Evolutionary conservation across 2,329 filamentous ascomycete genomes (phyloP), one percentile per base, ranked within the genome.

Genomic region (Curvularia hawaiiensis): DNA sequence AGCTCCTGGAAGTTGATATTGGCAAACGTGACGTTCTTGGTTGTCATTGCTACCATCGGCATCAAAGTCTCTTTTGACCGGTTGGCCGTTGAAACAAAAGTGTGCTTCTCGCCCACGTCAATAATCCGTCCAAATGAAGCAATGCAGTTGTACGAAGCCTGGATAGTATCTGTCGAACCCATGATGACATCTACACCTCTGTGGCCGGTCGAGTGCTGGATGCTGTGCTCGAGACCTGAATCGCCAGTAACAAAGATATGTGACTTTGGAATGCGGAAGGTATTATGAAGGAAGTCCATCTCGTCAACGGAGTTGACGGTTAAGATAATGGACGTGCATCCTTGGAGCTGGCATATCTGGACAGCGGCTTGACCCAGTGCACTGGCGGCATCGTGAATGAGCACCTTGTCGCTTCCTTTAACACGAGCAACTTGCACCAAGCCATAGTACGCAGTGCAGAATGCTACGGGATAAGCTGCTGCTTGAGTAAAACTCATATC

Each of bases 171-270:
- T 1, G 67, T 71, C n/a, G 63, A 63, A 59, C 75, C 76, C 18
- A 78, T 39, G 4, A 76, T 61, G 5, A 74, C 64, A 54, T 77
- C 73, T 3, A 76, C 69, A 11, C 75, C 75, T n/a, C 47, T 28
- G 14, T 61, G 65, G 0, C 63, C 49, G 0, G 75, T 65, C 41
- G 63, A 41, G 9, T 55, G 57, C 0, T 39, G 44, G 4, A 66
- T 48, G 1, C 38, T 50, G 5, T 63, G 48, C 8, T 31, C 43
- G 5, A 62, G 56, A 18, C 52, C 31, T 1, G 33, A 31, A 1
- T 40, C 38, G 12, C 18, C 31, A 22, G 12, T 20, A 8, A 18
- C 14, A 45, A 76, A 71, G 20, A 75, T 71, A 41, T 69, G 60
- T 9, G 68, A 59, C 10, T 57, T 55, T 1, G 60, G 56, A 28